phyloP scores from a whole-genome alignment of 768 basidiomycete genomes.

The Cystoderma amianthinum region DNA sequence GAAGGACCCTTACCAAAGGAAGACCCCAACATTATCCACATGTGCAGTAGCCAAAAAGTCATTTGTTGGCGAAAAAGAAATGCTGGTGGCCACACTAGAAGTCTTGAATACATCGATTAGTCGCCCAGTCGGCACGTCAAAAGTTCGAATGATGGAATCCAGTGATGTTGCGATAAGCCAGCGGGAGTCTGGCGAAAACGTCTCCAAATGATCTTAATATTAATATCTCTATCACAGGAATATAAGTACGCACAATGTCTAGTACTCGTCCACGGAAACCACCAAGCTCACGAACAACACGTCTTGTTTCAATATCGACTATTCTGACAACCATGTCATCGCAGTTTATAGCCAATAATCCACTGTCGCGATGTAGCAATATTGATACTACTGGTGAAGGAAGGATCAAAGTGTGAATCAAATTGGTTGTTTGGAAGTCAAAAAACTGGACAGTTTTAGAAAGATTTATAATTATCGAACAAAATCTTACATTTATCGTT shows the following conservation, averaged over 20 bases:
- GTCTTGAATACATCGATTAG: slow-evolving; percentile 92
- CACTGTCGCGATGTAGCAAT: slow-evolving; percentile 76
- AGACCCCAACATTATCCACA: slow-evolving; percentile 89
- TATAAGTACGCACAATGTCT: slow-evolving; percentile 60
- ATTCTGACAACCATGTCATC: slow-evolving; percentile 85
- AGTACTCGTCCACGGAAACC: slow-evolving; percentile 83
- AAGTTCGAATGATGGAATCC: slow-evolving; percentile 90
- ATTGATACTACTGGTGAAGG: slow-evolving; percentile 68
- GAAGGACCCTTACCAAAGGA: slow-evolving; percentile 64
- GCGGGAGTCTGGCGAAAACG: slow-evolving; percentile 91
- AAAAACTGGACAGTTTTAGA: slow-evolving; percentile 66
- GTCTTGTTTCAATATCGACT: slow-evolving; percentile 85
- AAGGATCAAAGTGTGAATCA: slow-evolving; percentile 61
- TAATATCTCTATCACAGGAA: not conserved
- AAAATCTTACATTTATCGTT: slow-evolving; percentile 55
- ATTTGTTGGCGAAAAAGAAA: slow-evolving; percentile 90
- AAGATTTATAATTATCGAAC: not conserved
- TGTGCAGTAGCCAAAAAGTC: slow-evolving; percentile 96
- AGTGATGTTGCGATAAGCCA: slow-evolving; percentile 88
- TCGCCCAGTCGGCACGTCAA: slow-evolving; percentile 89
- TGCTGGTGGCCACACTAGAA: slow-evolving; percentile 78
- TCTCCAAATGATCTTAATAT: slow-evolving; percentile 32
- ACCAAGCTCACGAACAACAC: slow-evolving; percentile 82
- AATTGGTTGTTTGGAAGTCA: slow-evolving; percentile 83
- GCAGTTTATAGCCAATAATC: slow-evolving; percentile 74